Evolutionary conservation across 1,284 basidiomycete genomes (phyloP).

Genomic region (Sphaerobolus stellatus): DNA sequence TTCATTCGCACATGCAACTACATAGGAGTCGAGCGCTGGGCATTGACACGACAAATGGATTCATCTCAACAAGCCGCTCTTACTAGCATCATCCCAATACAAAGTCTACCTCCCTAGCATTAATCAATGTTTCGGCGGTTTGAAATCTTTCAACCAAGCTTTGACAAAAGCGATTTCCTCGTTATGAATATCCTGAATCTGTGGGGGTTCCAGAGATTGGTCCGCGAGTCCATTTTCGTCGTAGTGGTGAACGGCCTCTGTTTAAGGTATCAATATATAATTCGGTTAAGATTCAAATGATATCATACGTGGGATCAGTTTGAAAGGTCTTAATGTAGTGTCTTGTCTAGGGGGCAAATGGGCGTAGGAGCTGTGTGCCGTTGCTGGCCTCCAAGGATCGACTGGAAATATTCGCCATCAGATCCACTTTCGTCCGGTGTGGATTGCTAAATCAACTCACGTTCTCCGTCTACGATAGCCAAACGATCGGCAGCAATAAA

Average conservation of each 20-base stretch:
- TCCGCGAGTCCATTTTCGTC: constrained; percentile 81
- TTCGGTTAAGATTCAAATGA: not conserved
- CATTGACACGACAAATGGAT: no score
- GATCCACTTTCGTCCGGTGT: not conserved
- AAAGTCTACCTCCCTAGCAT: no score
- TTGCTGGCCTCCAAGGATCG: constrained; percentile 88
- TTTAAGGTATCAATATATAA: not conserved
- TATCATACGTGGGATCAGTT: constrained; percentile 76
- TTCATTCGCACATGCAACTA: no score
- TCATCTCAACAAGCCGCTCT: no score
- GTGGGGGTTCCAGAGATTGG: constrained; percentile 65
- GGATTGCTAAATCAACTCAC: constrained; percentile 37
- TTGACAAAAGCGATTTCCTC: constrained; percentile 82
- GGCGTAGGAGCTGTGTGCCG: constrained; percentile 83
- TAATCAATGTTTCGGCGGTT: no score
- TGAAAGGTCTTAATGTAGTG: constrained; percentile 77
- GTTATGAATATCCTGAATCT: constrained; percentile 79
- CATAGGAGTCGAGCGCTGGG: no score
- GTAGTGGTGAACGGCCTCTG: constrained; percentile 79
- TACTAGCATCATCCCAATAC: no score
- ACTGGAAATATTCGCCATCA: constrained; percentile 39
- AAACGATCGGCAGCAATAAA: constrained; percentile 74
- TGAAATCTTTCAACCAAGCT: constrained; percentile 77
- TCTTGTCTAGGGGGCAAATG: constrained; percentile 54
- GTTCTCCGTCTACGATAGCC: constrained; percentile 85